These are phyloP conservation scores for Candida sp. DNA, from an alignment of 1,139 yeast genomes.

Conservation along the genomic window DNA sequence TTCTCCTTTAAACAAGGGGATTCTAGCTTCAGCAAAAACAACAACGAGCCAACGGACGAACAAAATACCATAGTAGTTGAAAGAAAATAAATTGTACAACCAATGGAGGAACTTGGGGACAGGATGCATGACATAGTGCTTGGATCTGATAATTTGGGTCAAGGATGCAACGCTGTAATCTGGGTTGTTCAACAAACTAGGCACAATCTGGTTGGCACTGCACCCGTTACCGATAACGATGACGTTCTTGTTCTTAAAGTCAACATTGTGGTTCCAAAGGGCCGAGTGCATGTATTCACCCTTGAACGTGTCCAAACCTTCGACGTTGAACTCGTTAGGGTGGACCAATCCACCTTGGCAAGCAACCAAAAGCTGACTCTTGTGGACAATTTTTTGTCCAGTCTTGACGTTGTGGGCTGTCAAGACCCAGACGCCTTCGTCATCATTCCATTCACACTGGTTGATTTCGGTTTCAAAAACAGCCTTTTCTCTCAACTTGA, in stretches of 20 bases:
- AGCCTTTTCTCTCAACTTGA: slow-evolving; percentile 32
- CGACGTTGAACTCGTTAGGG: slow-evolving; percentile 32
- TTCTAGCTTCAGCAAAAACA: slow-evolving; percentile 34
- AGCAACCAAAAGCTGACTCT: slow-evolving; percentile 32
- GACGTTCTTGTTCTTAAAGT: slow-evolving; percentile 37
- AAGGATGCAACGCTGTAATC: slow-evolving; percentile 29
- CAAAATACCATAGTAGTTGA: slow-evolving; percentile 28
- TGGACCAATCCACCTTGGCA: slow-evolving; percentile 46
- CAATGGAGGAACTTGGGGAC: slow-evolving; percentile 21
- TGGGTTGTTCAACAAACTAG: slow-evolving; percentile 30
- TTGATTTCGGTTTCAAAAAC: slow-evolving; percentile 34
- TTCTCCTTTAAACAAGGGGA: slow-evolving; percentile 40
- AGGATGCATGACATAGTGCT: slow-evolving; percentile 47
- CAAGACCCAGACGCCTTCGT: slow-evolving; percentile 39
- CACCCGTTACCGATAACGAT: slow-evolving; percentile 50
- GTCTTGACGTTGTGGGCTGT: slow-evolving; percentile 34
- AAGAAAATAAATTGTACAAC: slow-evolving; percentile 20
- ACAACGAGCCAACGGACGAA: slow-evolving; percentile 33
- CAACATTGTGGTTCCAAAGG: slow-evolving; percentile 47
- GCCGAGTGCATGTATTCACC: slow-evolving; percentile 55
- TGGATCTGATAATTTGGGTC: slow-evolving; percentile 40
- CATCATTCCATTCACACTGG: slow-evolving; percentile 33
- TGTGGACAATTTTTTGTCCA: slow-evolving; percentile 33
- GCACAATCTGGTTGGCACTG: slow-evolving; percentile 47
- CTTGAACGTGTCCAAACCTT: slow-evolving; percentile 45